Conservation (phyloP, 495 filamentous ascomycete species). For the Annulohypoxylon bovei region DNA sequence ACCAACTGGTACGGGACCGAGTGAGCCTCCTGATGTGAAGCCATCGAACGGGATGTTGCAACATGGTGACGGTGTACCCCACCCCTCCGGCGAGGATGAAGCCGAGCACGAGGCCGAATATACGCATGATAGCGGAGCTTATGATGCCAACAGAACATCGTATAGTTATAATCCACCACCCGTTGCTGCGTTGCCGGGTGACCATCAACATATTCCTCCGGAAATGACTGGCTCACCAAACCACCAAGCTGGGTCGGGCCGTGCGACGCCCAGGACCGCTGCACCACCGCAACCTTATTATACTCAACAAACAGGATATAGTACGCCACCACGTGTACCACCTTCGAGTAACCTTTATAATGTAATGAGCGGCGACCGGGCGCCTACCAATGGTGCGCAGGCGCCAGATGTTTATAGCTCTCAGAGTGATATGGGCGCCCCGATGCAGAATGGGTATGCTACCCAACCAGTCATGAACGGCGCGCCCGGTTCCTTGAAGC, state of each 20-base stretch:
- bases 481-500: conserved; percentile 73
- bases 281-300: conserved; percentile 77
- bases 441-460: conserved; percentile 68
- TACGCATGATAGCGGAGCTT: conserved; percentile 74
- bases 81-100: conserved; percentile 74
- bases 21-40: conserved; percentile 75
- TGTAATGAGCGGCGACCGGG: conserved; percentile 86
- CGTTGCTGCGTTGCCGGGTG: conserved; percentile 71
- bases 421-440: conserved; percentile 65
- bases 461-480: conserved; percentile 73
- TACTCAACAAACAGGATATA: conserved; percentile 69
- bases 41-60: conserved; percentile 68
- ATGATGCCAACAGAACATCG: conserved; percentile 73
- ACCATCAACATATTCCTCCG: conserved; percentile 82
- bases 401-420: conserved; percentile 73
- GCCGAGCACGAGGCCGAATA: conserved; percentile 83
- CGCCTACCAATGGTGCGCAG: conserved; percentile 71
- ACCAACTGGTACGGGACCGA: conserved; percentile 61
- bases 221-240: conserved; percentile 87
- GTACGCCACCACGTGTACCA: conserved; percentile 80
- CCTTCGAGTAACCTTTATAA: conserved; percentile 85
- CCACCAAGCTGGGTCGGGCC: conserved; percentile 86
- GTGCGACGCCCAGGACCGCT: conserved; percentile 84
- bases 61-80: conserved; percentile 64
- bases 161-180: conserved; percentile 79